Evolutionary conservation across 208 protist species (phyloP).

Genomic region (Leishmania amazonensis): DNA sequence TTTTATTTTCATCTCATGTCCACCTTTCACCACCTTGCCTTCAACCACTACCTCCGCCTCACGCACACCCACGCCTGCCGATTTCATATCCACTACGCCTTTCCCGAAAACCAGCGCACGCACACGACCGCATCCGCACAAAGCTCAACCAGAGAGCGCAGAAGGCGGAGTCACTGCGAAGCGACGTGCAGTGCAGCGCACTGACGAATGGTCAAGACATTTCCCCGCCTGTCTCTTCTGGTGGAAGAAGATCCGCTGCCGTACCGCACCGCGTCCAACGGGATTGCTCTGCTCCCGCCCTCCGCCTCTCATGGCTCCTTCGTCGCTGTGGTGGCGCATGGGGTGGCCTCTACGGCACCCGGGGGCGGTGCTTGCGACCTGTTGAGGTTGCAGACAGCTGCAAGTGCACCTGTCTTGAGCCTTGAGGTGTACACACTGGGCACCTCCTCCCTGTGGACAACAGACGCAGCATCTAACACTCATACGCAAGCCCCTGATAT

Average conservation of each 20-base stretch:
- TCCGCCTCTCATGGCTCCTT: slow-evolving; percentile 7
- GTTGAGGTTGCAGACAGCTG: neutral
- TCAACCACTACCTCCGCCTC: neutral
- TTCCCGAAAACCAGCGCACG: neutral
- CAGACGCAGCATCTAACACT: neutral
- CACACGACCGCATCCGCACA: neutral
- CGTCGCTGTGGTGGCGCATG: neutral
- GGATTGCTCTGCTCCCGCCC: slow-evolving; percentile 10
- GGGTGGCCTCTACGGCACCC: neutral
- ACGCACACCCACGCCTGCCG: neutral
- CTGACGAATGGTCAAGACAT: neutral
- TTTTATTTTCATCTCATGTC: neutral
- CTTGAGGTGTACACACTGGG: neutral
- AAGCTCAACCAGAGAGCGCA: neutral
- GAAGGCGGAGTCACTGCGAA: neutral
- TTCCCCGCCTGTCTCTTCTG: slow-evolving; percentile 19
- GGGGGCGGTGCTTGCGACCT: neutral
- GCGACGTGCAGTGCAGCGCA: neutral
- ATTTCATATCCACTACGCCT: neutral
- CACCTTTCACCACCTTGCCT: neutral
- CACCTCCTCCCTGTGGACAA: neutral
- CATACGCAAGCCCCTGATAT: slow-evolving; percentile 19
- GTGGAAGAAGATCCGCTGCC: slow-evolving; percentile 5
- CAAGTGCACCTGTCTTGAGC: neutral
- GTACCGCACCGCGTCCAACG: slow-evolving; percentile 9